Base-by-base conservation (phyloP, 1,139 yeast genomes). In the Meyerozyma smithsonii region DNA sequence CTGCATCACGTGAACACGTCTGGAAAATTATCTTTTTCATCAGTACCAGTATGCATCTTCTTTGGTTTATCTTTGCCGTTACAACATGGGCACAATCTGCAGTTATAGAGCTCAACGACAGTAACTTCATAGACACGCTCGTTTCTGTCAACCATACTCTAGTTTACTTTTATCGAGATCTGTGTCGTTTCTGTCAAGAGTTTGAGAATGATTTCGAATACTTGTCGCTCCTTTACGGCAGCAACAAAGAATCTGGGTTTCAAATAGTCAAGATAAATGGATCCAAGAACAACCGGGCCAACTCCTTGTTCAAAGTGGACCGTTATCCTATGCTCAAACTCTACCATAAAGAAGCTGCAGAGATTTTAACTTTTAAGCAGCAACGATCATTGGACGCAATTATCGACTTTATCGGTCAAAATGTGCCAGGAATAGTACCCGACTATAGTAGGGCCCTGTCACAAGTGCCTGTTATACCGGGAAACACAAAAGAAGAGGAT, bases 201-300 rank as follows among this genome's bases (percentile, higher is more conserved):
- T 42, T 44, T 20, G 32, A 36, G 6, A 43, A 42, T 1, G 43
- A 42, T 10, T 42, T 40, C 16, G 43, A 44, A 23, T 43, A 44
- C 28, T 15, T 47, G 21, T 35, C 44, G 11, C 37, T 32, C 14
- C 34, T 47, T 14, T 47, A 40, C 20, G 16, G 16, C 25, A 7
- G 15, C 10, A 40, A 40, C n/a, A 38, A 32, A 12, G 20, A 42
- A 11, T 23, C 37, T 4, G 45, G 45, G 15, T 52, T 70, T 17
- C 75, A 69, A 45, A 41, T 68, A 0, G 39, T 66, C 19, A 62
- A 61, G 43, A 50, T 63, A 2, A 58, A 70, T 42, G 67, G 62
- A 1, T 46, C 49, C 14, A 28, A 36, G 26, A 62, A 62, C 46
- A 44, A 46, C 21, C 46, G 51, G 14, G 47, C 66, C 14, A 51